phyloP scores from a whole-genome alignment of 192 early-diverging fungal genomes.

The Coemansia sp. region DNA sequence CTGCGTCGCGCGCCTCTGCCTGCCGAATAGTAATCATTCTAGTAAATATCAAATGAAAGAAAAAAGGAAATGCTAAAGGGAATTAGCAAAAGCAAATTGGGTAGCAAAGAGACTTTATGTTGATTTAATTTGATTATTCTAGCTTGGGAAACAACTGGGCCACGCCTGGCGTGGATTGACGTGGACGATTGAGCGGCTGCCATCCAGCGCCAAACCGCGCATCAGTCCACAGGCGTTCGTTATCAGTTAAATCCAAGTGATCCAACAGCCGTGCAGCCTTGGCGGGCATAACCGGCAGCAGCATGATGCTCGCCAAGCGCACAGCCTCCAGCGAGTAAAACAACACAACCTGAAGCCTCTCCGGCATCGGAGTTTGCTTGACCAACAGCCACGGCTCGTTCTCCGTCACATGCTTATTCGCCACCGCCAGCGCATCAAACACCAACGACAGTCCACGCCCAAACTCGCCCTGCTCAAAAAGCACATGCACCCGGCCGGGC shows the following conservation, averaged over 20 bases:
- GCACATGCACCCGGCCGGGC: conserved; percentile 26
- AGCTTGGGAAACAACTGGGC: conserved; percentile 42
- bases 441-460: conserved; percentile 60
- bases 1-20: conserved; percentile 43
- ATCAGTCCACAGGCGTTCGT: conserved; percentile 63
- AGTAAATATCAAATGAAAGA: neutral
- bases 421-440: conserved; percentile 64
- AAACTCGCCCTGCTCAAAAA: conserved; percentile 63
- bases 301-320: conserved; percentile 68
- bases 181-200: conserved; percentile 17
- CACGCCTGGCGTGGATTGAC: conserved; percentile 3
- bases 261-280: conserved; percentile 70
- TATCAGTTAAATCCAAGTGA: conserved; percentile 57
- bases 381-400: conserved; percentile 80
- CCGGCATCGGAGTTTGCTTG: conserved; percentile 42
- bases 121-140: neutral
- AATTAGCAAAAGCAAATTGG: neutral
- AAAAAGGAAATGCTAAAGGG: conserved; percentile 1
- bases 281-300: conserved; percentile 85
- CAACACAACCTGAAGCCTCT: conserved; percentile 63
- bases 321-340: conserved; percentile 76
- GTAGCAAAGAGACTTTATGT: neutral
- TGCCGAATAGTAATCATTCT: conserved; percentile 51
- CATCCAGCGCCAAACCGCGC: conserved; percentile 64
- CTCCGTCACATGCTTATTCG: conserved; percentile 72